phyloP scores from a whole-genome alignment of 805 yeast genomes.

The Ogataea glucozyma region DNA sequence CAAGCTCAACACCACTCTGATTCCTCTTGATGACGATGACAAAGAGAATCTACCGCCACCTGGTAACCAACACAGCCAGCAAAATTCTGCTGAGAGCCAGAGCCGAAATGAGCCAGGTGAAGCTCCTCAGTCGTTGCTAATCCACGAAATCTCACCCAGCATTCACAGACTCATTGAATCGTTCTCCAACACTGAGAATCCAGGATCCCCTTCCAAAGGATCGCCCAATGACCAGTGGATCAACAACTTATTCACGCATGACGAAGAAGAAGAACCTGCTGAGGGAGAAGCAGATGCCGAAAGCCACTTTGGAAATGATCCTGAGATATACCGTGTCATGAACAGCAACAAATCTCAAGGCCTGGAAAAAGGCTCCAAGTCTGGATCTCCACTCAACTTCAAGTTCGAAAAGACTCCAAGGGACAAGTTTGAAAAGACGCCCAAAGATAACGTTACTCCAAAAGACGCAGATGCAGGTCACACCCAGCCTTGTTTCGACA shows the following conservation, averaged over 20 bases:
- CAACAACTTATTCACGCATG: constrained; percentile 32
- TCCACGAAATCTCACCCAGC: constrained; percentile 36
- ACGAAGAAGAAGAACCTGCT: constrained; percentile 27
- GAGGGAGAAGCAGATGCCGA: constrained; percentile 25
- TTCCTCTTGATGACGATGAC: constrained; percentile 47
- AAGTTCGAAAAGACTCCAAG: constrained; percentile 35
- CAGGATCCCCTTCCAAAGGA: constrained; percentile 31
- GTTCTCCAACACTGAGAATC: constrained; percentile 28
- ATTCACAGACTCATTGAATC: constrained; percentile 36
- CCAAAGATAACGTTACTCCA: constrained; percentile 31
- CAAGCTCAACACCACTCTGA: constrained; percentile 53
- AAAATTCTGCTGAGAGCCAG: too few relatives aligned
- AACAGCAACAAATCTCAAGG: constrained; percentile 1
- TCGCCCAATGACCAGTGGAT: constrained; percentile 33
- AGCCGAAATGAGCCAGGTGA: not conserved
- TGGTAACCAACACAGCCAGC: constrained; percentile 5
- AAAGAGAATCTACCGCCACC: constrained; percentile 34
- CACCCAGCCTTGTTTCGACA: constrained; percentile 23
- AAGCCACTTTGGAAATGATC: constrained; percentile 24
- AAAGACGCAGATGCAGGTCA: constrained; percentile 32
- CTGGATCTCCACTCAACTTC: constrained; percentile 18
- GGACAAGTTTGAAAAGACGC: constrained; percentile 31
- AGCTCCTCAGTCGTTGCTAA: constrained; percentile 25
- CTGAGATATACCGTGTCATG: constrained; percentile 30
- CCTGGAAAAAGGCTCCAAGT: constrained; percentile 9